Evolutionary conservation across 768 basidiomycete genomes (phyloP).

Genomic region (Tricholoma flavovirens): DNA sequence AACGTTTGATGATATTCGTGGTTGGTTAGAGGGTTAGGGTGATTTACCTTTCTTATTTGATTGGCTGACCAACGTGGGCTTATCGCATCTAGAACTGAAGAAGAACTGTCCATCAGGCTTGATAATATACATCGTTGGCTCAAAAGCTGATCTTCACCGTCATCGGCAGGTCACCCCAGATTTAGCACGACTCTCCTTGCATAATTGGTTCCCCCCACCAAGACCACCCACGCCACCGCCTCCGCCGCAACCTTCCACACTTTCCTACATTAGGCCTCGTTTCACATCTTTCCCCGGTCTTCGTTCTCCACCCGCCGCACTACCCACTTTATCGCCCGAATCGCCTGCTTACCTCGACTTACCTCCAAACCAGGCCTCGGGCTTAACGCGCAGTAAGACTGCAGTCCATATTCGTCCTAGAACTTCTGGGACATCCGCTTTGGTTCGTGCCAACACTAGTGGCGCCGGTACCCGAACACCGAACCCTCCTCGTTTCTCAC

Average conservation of each 20-base stretch:
- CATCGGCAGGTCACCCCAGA: conserved; percentile 77
- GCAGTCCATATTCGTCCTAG: conserved; percentile 40
- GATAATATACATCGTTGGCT: conserved; percentile 92
- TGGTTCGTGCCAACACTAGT: conserved; percentile 47
- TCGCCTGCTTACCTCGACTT: conserved; percentile 61
- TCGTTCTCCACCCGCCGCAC: conserved; percentile 50
- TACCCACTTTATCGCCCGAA: conserved; percentile 46
- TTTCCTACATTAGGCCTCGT: conserved; percentile 73
- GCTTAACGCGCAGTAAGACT: conserved; percentile 48
- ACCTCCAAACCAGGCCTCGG: conserved; percentile 46
- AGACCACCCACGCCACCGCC: conserved; percentile 60
- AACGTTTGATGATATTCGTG: conserved; percentile 85
- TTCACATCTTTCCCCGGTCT: conserved; percentile 67
- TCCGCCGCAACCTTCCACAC: conserved; percentile 56
- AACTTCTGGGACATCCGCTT: conserved; percentile 34
- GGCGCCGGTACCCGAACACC: conserved; percentile 37
- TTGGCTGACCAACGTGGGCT: conserved; percentile 10
- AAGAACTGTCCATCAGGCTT: conserved; percentile 85
- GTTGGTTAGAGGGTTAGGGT: conserved; percentile 80
- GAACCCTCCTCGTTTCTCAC: conserved; percentile 55
- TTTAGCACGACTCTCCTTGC: conserved; percentile 75
- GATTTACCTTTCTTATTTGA: conserved; percentile 14
- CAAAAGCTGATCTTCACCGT: conserved; percentile 77
- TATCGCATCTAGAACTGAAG: conserved; percentile 61
- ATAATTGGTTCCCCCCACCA: conserved; percentile 86